Base-by-base conservation (phyloP, 2,329 filamentous ascomycete genomes). In the Dactylellina leptospora region DNA sequence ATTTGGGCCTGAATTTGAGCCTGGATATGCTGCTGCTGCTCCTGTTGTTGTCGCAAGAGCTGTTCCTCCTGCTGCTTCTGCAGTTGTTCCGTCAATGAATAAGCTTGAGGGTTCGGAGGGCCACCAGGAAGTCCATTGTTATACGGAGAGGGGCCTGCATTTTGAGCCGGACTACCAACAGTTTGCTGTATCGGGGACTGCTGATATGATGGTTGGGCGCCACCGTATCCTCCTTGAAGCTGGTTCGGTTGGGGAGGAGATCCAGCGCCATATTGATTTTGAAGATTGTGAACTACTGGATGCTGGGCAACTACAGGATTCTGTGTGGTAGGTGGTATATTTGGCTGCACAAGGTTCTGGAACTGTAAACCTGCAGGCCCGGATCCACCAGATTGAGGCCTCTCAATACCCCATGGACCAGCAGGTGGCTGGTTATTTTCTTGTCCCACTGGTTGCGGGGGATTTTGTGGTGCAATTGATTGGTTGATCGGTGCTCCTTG, bases 11-110 rank as follows among this genome's bases (percentile, higher is more conserved):
- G 51, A 11, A 56, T 20, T 30, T 66, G 61, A 1, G 50, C 51
- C 36, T 70, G 64, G 1, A 61, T 56, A 9, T 61, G 55, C 23
- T 55, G 38, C 33, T 69, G 55, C 23, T 64, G 59, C 48, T 72
- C 51, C 13, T 72, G 59, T 16, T 64, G 68, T 28, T 72, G 68
- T 20, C 53, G 36, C 30, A 58, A 10, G 48, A 72, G 33, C 40
- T 64, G 59, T 28, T 72, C 68, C 33, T 72, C 68, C 20, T 72
- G 59, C 25, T 72, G 59, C 23, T 72, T 59, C 16, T 38, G 59
- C 13, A 72, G 25, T 18, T 72, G 68, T 28, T 64, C 59, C 3
- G 53, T 59, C 53, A 72, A 36, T 27, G 47, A 45, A 30, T 59
- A 54, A 1, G 68, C 38, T 45, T 72, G 58, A n/a, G 9, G 47